Conservation (phyloP, 495 filamentous ascomycete species). For the Zalerion maritima region DNA sequence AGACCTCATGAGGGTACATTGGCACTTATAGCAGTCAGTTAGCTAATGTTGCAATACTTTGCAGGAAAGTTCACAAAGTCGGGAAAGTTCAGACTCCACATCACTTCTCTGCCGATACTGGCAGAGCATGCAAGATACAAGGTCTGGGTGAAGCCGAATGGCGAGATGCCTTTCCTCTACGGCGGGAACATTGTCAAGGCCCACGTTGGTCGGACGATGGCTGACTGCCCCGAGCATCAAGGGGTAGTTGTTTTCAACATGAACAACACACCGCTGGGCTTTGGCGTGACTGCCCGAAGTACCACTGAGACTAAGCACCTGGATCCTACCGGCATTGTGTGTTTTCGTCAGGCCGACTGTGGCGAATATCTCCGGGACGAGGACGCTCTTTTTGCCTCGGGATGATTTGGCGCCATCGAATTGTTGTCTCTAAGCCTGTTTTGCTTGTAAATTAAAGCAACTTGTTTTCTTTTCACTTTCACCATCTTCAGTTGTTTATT, state of each 20-base stretch:
- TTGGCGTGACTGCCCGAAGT: slow-evolving; percentile 70
- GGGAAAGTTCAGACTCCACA: slow-evolving; percentile 73
- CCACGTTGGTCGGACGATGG: slow-evolving; percentile 75
- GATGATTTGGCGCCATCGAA: too few relatives aligned
- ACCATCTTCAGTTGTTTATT: too few relatives aligned
- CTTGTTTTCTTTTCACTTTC: too few relatives aligned
- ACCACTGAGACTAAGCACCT: slow-evolving; percentile 66
- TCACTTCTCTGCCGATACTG: slow-evolving; percentile 74
- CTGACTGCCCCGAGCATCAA: slow-evolving; percentile 72
- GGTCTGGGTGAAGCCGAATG: slow-evolving; percentile 89
- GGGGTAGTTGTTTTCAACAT: slow-evolving; percentile 63
- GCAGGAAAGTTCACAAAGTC: slow-evolving; percentile 78
- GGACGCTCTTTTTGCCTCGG: slow-evolving; percentile 36
- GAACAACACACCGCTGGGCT: slow-evolving; percentile 66
- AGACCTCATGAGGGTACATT: neutral
- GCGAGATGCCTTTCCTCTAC: slow-evolving; percentile 89
- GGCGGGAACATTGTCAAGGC: slow-evolving; percentile 83
- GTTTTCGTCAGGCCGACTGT: slow-evolving; percentile 76
- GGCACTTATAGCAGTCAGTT: too few relatives aligned
- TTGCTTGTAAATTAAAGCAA: too few relatives aligned
- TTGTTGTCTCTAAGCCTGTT: too few relatives aligned
- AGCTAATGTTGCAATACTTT: neutral
- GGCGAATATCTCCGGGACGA: slow-evolving; percentile 85
- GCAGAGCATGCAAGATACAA: slow-evolving; percentile 83
- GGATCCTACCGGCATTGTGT: slow-evolving; percentile 76